Conservation (phyloP, 768 basidiomycete species). For the Lactarius trivialis region DNA sequence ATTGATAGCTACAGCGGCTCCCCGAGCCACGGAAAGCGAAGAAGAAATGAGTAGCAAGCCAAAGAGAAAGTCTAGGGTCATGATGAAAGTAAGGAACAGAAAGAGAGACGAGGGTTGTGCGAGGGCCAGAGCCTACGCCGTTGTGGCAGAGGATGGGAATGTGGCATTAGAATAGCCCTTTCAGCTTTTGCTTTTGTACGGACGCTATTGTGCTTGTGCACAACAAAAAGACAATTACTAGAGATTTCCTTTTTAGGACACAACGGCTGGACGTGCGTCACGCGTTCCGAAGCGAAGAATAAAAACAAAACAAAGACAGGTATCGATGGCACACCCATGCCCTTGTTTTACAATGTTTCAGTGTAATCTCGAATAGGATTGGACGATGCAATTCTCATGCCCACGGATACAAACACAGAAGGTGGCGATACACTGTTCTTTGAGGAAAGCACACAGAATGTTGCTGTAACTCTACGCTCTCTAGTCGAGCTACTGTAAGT, state of each 20-base stretch:
- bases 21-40: neutral
- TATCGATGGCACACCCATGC: neutral
- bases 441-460: neutral
- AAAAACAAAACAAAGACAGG: neutral
- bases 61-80: constrained; percentile 7
- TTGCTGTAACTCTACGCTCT: neutral
- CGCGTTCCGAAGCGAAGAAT: neutral
- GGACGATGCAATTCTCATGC: too few relatives aligned
- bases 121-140: constrained; percentile 10
- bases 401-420: too few relatives aligned
- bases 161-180: neutral
- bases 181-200: constrained; percentile 5
- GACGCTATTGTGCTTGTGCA: constrained; percentile 4
- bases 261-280: neutral
- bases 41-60: constrained; percentile 6
- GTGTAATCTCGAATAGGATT: neutral
- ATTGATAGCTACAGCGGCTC: constrained; percentile 21
- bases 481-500: too few relatives aligned
- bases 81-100: constrained; percentile 7
- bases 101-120: neutral
- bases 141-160: neutral
- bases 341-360: neutral
- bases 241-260: constrained; percentile 11
- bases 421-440: neutral
- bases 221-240: neutral